phyloP scores from a whole-genome alignment of 129 eudicot genomes.

The Flaveria bidentis region DNA sequence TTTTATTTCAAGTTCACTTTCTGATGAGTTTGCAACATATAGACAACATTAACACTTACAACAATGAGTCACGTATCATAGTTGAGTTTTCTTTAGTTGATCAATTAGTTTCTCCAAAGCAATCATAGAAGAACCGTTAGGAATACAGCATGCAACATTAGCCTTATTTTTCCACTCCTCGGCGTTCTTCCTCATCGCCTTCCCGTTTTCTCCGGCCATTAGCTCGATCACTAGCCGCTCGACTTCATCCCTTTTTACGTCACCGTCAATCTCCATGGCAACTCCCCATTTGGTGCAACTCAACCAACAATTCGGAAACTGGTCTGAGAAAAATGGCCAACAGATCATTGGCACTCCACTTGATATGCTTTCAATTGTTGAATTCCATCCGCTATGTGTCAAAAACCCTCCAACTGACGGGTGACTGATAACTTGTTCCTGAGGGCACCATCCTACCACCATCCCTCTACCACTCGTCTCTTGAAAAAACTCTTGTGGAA shows the following conservation, averaged over 20 bases:
- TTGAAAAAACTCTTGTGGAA: slow-evolving; percentile 32
- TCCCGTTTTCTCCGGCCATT: slow-evolving; percentile 34
- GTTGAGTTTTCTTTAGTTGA: neutral
- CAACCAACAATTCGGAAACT: slow-evolving; percentile 35
- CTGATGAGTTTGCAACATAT: neutral
- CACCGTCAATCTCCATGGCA: slow-evolving; percentile 43
- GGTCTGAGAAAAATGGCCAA: slow-evolving; percentile 44
- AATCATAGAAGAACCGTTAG: slow-evolving; percentile 38
- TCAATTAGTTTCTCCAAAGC: slow-evolving; percentile 34
- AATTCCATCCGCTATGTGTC: slow-evolving; percentile 43
- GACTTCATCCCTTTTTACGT: slow-evolving; percentile 34
- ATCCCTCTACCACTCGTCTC: slow-evolving; percentile 38
- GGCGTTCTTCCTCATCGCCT: slow-evolving; percentile 28
- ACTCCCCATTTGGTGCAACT: slow-evolving; percentile 41
- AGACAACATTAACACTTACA: neutral
- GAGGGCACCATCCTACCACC: slow-evolving; percentile 39
- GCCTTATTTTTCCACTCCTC: slow-evolving; percentile 34
- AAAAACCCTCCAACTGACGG: slow-evolving; percentile 40
- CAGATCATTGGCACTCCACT: slow-evolving; percentile 36
- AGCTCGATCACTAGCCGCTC: slow-evolving; percentile 38
- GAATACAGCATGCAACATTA: slow-evolving; percentile 25
- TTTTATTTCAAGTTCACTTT: too few species aligned
- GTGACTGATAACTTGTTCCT: slow-evolving; percentile 37
- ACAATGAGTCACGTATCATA: neutral
- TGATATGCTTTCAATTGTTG: slow-evolving; percentile 35